These are phyloP conservation scores for Xylaria multiplex DNA, from an alignment of 2,329 filamentous ascomycete genomes.

Conservation along the genomic window DNA sequence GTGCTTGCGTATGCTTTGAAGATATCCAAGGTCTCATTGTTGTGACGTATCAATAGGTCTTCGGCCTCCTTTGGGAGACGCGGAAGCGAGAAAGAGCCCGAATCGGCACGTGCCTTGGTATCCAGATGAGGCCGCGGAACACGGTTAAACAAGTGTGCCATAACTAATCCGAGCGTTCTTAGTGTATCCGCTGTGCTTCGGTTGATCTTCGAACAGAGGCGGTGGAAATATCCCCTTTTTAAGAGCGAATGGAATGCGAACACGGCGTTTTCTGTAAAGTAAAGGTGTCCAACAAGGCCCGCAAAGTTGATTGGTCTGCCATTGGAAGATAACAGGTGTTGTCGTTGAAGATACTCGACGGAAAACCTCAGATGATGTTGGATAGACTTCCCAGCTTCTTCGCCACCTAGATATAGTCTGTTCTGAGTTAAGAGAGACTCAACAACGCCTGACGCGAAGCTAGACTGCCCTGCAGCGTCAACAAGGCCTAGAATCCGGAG, in stretches of 20 bases:
- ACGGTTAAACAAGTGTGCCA: slow-evolving; percentile 77
- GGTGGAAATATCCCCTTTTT: slow-evolving; percentile 55
- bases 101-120: slow-evolving; percentile 58
- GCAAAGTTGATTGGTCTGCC: slow-evolving; percentile 79
- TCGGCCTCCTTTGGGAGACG: slow-evolving; percentile 67
- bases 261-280: slow-evolving; percentile 78
- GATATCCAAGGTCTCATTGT: slow-evolving; percentile 70
- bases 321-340: slow-evolving; percentile 68
- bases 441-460: slow-evolving; percentile 70
- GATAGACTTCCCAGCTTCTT: slow-evolving; percentile 73
- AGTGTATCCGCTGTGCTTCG: slow-evolving; percentile 33
- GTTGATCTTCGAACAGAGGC: slow-evolving; percentile 26
- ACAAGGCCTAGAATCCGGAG: slow-evolving; percentile 74
- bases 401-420: slow-evolving; percentile 75
- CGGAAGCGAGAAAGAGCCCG: slow-evolving; percentile 74
- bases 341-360: slow-evolving; percentile 79
- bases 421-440: slow-evolving; percentile 76
- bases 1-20: slow-evolving; percentile 76
- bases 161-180: slow-evolving; percentile 69
- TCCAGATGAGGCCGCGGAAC: slow-evolving; percentile 44
- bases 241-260: slow-evolving; percentile 82
- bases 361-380: slow-evolving; percentile 83
- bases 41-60: slow-evolving; percentile 68
- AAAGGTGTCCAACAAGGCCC: slow-evolving; percentile 75
- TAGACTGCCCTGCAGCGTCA: slow-evolving; percentile 70